Evolutionary conservation across 2,329 filamentous ascomycete genomes (phyloP), one percentile per base, ranked within the genome.

Genomic region (Aureobasidium sp.): DNA sequence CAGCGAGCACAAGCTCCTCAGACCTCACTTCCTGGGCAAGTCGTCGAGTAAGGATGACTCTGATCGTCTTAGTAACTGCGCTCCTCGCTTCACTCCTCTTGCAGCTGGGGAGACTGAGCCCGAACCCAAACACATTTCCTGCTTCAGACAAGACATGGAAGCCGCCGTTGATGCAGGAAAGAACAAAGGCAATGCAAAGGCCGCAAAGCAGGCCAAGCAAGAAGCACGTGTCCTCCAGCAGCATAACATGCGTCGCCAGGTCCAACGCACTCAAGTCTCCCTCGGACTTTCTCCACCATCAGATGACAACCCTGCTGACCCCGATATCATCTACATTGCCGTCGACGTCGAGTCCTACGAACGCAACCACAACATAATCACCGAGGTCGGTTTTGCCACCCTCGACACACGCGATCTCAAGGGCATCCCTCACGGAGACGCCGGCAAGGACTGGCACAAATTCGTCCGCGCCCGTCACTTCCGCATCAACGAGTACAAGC

Each of bases 331-430:
- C 8, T 88, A 97, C 67, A 79, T 96, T 63, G 85, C 83, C 65
- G 79, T 97, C 48, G 94, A 99, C 68, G 78, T 94, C 36, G 94
- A 99, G 73, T 86, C 87, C 1, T 90, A 87, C 63, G 94, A 99
- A 72, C 75, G 76, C 25, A 78, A 83, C 48, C 82, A 85, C 14
- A 77, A 80, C 37, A 78, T 83, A 14, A 82, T 97, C 63, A 96
- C 92, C 0, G 94, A 99, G 73, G 81, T 99, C 42, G 94, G 94
- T 0, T 79, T 99, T 44, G 87, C 90, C 1, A 86, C 87, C 2
- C 79, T 97, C 0, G 91, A 97, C 71, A 91, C 88, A 0, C 72
- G 76, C 22, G 80, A 84, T 56, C 73, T 91, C 25, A 68, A 74
- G 1, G 75, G 73, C 8, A 64, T 85, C 0, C 69, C 83, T 0